Evolutionary conservation across 495 filamentous ascomycete species (phyloP).

Genomic region (Tuber indicum): DNA sequence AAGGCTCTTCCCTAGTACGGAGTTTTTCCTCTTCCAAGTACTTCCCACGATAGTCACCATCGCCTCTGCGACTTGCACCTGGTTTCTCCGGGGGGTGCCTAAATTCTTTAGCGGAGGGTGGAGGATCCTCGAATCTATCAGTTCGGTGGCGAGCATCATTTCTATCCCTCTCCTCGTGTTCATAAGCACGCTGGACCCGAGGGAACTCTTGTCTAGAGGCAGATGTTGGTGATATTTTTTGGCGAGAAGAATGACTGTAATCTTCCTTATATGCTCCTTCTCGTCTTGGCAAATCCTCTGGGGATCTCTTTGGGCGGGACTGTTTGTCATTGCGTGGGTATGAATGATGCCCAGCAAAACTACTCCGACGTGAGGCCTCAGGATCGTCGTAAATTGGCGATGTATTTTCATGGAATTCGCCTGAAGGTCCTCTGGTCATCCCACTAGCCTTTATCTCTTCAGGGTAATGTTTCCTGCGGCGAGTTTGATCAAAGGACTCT

Average conservation of each 20-base stretch:
- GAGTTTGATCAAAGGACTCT: conserved; percentile 29
- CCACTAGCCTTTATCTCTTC: conserved; percentile 33
- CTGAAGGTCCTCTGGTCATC: conserved; percentile 24
- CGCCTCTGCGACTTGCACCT: conserved; percentile 27
- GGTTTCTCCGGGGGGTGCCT: conserved; percentile 35
- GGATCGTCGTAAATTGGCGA: conserved; percentile 34
- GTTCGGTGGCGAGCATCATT: conserved; percentile 30
- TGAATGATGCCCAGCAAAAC: conserved; percentile 35
- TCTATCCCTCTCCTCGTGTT: conserved; percentile 38
- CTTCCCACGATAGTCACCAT: conserved; percentile 32
- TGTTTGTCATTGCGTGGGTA: conserved; percentile 33
- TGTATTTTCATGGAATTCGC: conserved; percentile 30
- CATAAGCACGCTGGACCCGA: conserved; percentile 35
- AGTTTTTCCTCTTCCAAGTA: conserved; percentile 35
- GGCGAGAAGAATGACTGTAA: conserved; percentile 27
- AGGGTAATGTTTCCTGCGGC: conserved; percentile 33
- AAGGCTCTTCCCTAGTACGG: conserved; percentile 27
- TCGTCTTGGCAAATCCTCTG: conserved; percentile 9
- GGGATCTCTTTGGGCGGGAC: conserved; percentile 32
- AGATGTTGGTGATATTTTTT: conserved; percentile 32
- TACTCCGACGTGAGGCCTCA: conserved; percentile 34
- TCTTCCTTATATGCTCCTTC: conserved; percentile 34
- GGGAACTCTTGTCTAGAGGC: conserved; percentile 33
- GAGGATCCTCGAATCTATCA: conserved; percentile 32
- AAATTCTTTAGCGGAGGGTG: conserved; percentile 33